Percentiles rank a stretch among this genome's conserved stretches.
phyloP scores from a whole-genome alignment of 768 basidiomycete genomes.

The Pholiota molesta region DNA sequence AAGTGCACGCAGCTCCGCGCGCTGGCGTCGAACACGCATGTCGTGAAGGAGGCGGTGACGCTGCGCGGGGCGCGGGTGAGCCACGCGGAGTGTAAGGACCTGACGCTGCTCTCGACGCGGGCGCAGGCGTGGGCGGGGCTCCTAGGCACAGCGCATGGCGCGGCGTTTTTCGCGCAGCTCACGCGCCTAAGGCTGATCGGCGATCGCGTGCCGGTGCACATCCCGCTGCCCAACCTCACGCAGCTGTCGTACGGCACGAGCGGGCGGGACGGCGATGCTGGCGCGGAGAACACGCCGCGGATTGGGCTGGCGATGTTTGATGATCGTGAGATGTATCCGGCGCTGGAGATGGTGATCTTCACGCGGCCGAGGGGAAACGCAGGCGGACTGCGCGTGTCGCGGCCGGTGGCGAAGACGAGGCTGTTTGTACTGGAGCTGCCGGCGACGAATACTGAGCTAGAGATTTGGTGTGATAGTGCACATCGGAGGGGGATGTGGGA shows the following conservation, averaged over 20 bases:
- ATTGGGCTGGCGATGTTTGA: slow-evolving; percentile 23
- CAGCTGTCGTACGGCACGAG: slow-evolving; percentile 34
- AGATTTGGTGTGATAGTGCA: slow-evolving; percentile 38
- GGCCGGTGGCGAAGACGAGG: slow-evolving; percentile 23
- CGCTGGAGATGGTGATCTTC: slow-evolving; percentile 33
- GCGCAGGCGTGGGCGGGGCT: slow-evolving; percentile 25
- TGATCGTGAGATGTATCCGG: slow-evolving; percentile 27
- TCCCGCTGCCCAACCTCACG: slow-evolving; percentile 28
- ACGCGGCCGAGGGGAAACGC: slow-evolving; percentile 28
- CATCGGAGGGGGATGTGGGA: slow-evolving; percentile 36
- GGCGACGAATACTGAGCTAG: slow-evolving; percentile 33
- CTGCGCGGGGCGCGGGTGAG: slow-evolving; percentile 22
- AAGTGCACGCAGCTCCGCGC: slow-evolving; percentile 33
- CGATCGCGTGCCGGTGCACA: slow-evolving; percentile 26
- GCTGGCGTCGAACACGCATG: slow-evolving; percentile 33
- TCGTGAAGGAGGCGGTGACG: slow-evolving; percentile 28
- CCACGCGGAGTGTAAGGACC: slow-evolving; percentile 31
- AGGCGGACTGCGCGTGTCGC: slow-evolving; percentile 24
- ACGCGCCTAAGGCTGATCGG: slow-evolving; percentile 38
- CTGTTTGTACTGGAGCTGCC: slow-evolving; percentile 32
- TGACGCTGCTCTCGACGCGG: slow-evolving; percentile 35
- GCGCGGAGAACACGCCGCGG: slow-evolving; percentile 6
- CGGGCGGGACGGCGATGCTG: slow-evolving; percentile 11
- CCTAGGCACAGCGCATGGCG: slow-evolving; percentile 24
- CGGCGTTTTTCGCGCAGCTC: slow-evolving; percentile 32